Conservation (phyloP, 2,329 filamentous ascomycete species). For the Penicillium sp. region DNA sequence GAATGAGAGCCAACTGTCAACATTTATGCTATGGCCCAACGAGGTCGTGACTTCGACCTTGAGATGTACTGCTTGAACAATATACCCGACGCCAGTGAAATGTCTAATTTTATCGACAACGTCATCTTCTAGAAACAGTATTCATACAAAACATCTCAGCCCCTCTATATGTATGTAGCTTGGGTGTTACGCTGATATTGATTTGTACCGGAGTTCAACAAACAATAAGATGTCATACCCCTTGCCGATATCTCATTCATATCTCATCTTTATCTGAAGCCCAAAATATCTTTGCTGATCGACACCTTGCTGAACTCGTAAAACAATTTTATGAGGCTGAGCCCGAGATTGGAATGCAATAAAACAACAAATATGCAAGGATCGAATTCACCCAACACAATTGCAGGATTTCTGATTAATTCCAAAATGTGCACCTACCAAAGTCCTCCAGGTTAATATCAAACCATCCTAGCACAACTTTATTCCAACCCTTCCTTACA, state of each 20-base stretch:
- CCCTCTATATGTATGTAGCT: too few relatives aligned
- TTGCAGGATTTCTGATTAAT: neutral
- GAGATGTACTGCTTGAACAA: neutral
- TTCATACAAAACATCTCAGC: too few relatives aligned
- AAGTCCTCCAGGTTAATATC: neutral
- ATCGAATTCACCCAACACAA: neutral
- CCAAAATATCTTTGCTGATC: neutral
- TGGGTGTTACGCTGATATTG: neutral
- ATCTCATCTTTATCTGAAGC: neutral
- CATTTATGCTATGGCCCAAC: too few relatives aligned
- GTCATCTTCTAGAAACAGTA: too few relatives aligned
- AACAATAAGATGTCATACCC: neutral
- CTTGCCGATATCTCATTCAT: neutral
- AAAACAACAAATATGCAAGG: slow-evolving; percentile 1
- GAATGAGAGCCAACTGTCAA: too few relatives aligned
- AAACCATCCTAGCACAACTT: neutral
- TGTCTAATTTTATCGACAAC: too few relatives aligned
- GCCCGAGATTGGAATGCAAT: neutral
- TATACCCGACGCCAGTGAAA: too few relatives aligned
- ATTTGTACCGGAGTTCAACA: neutral
- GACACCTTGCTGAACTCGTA: neutral
- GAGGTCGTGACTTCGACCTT: too few relatives aligned
- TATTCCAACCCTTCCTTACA: neutral
- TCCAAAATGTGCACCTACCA: neutral
- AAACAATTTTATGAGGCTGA: neutral